Evolutionary conservation across 1,139 yeast species (phyloP).

Genomic region (Taphrina populina): DNA sequence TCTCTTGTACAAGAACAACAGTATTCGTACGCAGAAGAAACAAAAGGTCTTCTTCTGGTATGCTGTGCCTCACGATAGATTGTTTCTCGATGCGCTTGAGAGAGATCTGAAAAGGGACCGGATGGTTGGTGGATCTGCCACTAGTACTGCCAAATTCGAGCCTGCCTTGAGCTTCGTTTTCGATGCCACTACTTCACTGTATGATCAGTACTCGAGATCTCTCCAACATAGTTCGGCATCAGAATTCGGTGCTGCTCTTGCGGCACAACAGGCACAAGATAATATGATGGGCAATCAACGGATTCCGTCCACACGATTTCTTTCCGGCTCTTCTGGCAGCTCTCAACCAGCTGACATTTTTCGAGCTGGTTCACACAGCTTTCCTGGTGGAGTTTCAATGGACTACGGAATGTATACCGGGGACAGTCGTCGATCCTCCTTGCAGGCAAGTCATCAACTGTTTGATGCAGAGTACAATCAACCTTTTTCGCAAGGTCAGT

Average conservation of each 20-base stretch:
- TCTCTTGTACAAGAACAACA: conserved; percentile 78
- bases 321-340: not conserved
- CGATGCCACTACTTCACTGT: conserved; percentile 46
- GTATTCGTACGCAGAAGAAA: conserved; percentile 91
- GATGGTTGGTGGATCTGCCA: conserved; percentile 44
- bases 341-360: conserved; percentile 9
- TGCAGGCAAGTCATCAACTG: too few species aligned
- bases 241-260: conserved; percentile 34
- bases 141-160: conserved; percentile 49
- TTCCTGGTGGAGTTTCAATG: conserved; percentile 22
- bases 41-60: conserved; percentile 98
- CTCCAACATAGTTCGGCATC: conserved; percentile 38
- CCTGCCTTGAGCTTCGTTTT: conserved; percentile 49
- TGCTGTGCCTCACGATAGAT: conserved; percentile 88
- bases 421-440: too few species aligned
- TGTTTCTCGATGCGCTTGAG: conserved; percentile 91
- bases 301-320: not conserved
- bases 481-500: not conserved
- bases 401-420: conserved; percentile 16
- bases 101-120: conserved; percentile 81
- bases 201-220: conserved; percentile 45
- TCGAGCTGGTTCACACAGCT: conserved; percentile 22
- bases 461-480: not conserved
- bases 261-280: conserved; percentile 31
- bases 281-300: conserved; percentile 15